Evolutionary conservation across 2,329 filamentous ascomycete genomes (phyloP).

Genomic region (Beauveria sp.): DNA sequence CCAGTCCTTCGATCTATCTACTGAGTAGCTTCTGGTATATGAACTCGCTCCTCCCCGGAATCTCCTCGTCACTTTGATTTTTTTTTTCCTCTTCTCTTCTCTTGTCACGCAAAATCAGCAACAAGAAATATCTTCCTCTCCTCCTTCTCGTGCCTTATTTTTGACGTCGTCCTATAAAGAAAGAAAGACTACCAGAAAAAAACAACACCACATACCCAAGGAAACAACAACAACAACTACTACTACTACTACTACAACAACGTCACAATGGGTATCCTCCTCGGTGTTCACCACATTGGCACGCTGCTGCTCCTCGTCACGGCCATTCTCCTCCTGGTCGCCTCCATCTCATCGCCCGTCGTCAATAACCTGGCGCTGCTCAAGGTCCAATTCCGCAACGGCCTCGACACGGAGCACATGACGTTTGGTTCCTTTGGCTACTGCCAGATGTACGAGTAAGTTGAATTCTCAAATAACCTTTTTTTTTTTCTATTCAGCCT

Average conservation of each 20-base stretch:
- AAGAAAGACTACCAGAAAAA: not conserved
- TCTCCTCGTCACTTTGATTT: not conserved
- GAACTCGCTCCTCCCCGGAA: slow-evolving; percentile 1
- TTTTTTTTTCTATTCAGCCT: not conserved
- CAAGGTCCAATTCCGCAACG: slow-evolving; percentile 39
- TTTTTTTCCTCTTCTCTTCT: not conserved
- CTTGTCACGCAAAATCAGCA: slow-evolving; percentile 2
- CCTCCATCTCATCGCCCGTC: slow-evolving; percentile 51
- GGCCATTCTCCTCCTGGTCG: slow-evolving; percentile 49
- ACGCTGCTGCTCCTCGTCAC: slow-evolving; percentile 49
- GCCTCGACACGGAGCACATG: slow-evolving; percentile 28
- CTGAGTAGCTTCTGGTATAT: not conserved
- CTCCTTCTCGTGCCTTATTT: not conserved
- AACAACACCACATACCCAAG: not conserved
- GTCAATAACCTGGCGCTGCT: slow-evolving; percentile 47
- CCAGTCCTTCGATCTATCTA: not conserved
- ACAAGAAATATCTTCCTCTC: not conserved
- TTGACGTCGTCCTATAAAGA: not conserved
- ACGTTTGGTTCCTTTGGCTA: slow-evolving; percentile 55
- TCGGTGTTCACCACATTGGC: slow-evolving; percentile 49
- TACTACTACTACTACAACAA: slow-evolving; percentile 10
- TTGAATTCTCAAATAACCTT: not conserved
- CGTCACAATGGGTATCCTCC: slow-evolving; percentile 38
- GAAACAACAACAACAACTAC: not conserved
- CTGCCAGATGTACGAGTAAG: slow-evolving; percentile 27